A percentile compares a stretch with the other conserved stretches of the same genome.
Conservation (phyloP, 768 basidiomycete genomes). For the Russula earlei region DNA sequence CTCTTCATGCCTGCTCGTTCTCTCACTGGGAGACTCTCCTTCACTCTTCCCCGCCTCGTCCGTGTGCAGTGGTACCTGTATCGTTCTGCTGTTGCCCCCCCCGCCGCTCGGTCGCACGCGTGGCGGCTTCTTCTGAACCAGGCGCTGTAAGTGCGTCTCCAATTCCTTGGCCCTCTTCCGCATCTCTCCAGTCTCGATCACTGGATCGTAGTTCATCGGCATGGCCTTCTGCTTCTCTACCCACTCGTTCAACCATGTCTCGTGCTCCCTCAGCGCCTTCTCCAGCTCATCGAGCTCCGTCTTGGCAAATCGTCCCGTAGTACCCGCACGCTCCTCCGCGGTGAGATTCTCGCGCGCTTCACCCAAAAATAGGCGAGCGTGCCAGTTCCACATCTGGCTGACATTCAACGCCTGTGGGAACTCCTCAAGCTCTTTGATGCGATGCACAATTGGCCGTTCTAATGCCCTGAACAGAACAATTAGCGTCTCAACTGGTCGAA, state of each 20-base stretch:
- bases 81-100: constrained; percentile 24
- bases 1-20: constrained; percentile 16
- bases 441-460: constrained; percentile 75
- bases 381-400: constrained; percentile 85
- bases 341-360: constrained; percentile 74
- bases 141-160: constrained; percentile 61
- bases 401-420: constrained; percentile 78
- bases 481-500: neutral
- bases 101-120: constrained; percentile 42
- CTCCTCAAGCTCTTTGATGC: constrained; percentile 81
- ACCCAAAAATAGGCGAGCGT: constrained; percentile 72
- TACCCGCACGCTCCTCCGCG: constrained; percentile 44
- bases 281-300: constrained; percentile 82
- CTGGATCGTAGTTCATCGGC: constrained; percentile 70
- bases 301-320: constrained; percentile 71
- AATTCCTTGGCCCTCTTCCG: constrained; percentile 71
- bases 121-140: constrained; percentile 60
- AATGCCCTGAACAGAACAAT: constrained; percentile 40
- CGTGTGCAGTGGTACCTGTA: constrained; percentile 19
- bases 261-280: constrained; percentile 66
- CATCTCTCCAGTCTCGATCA: constrained; percentile 81
- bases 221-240: constrained; percentile 76
- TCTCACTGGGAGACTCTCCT: no score
- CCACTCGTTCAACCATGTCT: constrained; percentile 72
- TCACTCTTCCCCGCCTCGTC: constrained; percentile 4